Conservation (phyloP, 345 rosid species). For the Brassica cretica region DNA sequence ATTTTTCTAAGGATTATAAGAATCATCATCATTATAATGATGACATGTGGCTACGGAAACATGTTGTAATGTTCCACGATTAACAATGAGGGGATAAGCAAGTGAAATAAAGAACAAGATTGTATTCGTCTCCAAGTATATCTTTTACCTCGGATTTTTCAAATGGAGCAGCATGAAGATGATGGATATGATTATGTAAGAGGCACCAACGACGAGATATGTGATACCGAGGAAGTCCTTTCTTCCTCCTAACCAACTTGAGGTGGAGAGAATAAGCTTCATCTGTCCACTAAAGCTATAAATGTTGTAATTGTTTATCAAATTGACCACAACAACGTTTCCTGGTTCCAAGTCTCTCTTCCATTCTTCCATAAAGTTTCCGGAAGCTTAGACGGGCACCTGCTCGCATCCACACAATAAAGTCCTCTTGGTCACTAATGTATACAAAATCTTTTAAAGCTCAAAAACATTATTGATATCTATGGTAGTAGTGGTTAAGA, state of each 20-base stretch:
- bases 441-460: too few species aligned
- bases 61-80: too few species aligned
- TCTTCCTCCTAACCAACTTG: constrained; percentile 83
- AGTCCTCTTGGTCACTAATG: constrained; percentile 73
- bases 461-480: too few species aligned
- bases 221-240: constrained; percentile 78
- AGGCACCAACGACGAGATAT: constrained; percentile 63
- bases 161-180: constrained; percentile 71
- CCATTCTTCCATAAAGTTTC: constrained; percentile 77
- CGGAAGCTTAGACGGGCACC: constrained; percentile 80
- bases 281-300: constrained; percentile 82
- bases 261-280: constrained; percentile 72
- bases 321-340: constrained; percentile 49
- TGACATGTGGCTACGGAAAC: too few species aligned
- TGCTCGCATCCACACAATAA: constrained; percentile 83
- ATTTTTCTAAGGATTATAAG: too few species aligned
- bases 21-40: background rate
- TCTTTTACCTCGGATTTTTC: constrained; percentile 54
- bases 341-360: constrained; percentile 63
- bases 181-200: constrained; percentile 55
- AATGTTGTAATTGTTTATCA: constrained; percentile 79
- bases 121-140: background rate
- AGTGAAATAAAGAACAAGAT: background rate
- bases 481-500: background rate
- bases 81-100: background rate